Base-by-base conservation (phyloP, 1,284 basidiomycete genomes). In the Vanrija sp. region DNA sequence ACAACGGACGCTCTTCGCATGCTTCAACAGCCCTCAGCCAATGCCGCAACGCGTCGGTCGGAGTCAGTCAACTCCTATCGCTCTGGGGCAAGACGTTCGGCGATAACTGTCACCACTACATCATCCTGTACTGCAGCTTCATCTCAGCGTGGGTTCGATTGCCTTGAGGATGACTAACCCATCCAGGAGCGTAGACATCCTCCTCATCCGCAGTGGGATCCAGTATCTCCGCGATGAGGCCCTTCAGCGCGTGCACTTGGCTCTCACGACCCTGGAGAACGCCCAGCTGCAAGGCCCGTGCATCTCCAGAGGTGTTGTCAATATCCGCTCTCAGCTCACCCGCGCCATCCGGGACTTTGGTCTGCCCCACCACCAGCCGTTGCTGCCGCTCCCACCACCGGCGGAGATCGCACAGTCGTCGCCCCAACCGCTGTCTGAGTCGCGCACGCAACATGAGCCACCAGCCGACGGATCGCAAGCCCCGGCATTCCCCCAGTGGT, bases 131-230 rank as follows among this genome's bases (percentile, higher is more conserved):
- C 45, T 47, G 49, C 40, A 52, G 54, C 43, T 60, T 60, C 42
- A 52, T 60, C 29, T 51, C 58, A 10, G 43, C 43, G 8, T 54
- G 58, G n/a, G 52, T 45, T 7, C 1, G 12, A 14, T 5, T 5
- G 4, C 6, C 10, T 5, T 5, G n/a, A 6, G 2, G 7, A 5
- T 1, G 7, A 5, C 43, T 45, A 12, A 28, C 43, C 26, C n/a
- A 34, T 9, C 15, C 26, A 45, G 43, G 14, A 49, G 54, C 10
- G 46, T 60, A 3, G 58, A 60, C 42, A 52, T 60, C 14, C 49
- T 65, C 7, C 44, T 65, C 23, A 53, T 65, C 18, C 61, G 63
- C 14, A 57, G 58, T 3, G 63, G 58, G 12, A 57, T 59, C 57
- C 54, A 54, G 15, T 49, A 51, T 3, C 55, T 60, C 26, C 55